Conservation (phyloP, 495 filamentous ascomycete species). For the Lasiosphaeriaceae sp. region DNA sequence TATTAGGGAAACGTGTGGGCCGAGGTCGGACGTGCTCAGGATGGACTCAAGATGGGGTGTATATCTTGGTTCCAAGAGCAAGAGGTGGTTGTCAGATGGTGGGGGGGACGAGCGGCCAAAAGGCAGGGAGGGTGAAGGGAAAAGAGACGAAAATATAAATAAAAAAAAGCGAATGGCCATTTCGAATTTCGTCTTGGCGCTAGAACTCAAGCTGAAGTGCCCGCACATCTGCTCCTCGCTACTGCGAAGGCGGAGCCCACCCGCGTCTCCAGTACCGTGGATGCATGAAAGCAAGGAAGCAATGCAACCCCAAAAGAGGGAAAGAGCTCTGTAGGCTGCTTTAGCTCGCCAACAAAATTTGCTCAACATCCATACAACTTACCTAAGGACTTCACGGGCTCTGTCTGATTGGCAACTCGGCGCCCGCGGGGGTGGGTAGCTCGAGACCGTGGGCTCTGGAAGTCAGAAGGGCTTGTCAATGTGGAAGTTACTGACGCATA, state of each 20-base stretch:
- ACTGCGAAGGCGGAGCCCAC: not conserved
- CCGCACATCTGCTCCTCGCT: not conserved
- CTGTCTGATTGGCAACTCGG: no score
- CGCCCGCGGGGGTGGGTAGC: no score
- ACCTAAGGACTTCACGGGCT: not conserved
- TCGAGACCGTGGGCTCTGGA: no score
- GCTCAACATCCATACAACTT: constrained; percentile 7
- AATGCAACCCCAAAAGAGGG: not conserved
- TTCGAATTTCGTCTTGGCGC: no score
- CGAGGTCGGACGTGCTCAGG: constrained; percentile 13
- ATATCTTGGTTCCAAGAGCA: no score
- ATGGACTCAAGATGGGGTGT: not conserved
- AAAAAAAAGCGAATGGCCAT: no score
- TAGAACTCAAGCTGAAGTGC: no score
- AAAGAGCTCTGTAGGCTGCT: not conserved
- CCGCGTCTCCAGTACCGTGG: not conserved
- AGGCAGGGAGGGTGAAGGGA: not conserved
- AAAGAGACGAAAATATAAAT: not conserved
- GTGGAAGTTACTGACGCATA: no score
- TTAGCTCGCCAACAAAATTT: constrained; percentile 21
- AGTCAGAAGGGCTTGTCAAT: no score
- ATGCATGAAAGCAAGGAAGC: not conserved
- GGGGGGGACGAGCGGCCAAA: not conserved
- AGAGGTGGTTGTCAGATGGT: no score
- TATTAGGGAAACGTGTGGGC: constrained; percentile 10